Conservation (phyloP, 208 protist species). For the Wallacemonas sp. region DNA sequence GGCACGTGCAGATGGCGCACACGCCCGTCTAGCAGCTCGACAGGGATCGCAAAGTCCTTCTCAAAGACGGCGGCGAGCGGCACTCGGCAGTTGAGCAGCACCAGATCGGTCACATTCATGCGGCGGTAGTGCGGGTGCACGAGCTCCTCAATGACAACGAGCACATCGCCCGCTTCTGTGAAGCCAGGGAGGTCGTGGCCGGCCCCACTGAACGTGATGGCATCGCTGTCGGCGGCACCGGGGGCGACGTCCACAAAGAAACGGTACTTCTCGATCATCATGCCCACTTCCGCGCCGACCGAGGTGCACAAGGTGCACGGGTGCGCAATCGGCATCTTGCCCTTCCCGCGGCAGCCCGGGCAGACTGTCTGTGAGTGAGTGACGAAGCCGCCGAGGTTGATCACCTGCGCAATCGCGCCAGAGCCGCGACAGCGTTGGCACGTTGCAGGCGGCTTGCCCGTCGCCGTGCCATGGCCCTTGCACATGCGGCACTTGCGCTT, state of each 20-base stretch:
- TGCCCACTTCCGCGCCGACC: conserved; percentile 89
- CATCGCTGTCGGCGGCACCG: conserved; percentile 94
- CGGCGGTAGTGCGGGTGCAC: conserved; percentile 93
- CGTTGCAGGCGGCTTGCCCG: conserved; percentile 35
- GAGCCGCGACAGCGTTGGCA: conserved; percentile 89
- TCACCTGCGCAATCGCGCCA: conserved; percentile 69
- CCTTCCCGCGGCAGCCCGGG: conserved; percentile 78
- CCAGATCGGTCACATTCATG: conserved; percentile 86
- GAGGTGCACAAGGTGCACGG: conserved; percentile 51
- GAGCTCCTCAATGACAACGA: conserved; percentile 96
- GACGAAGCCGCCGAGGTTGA: conserved; percentile 90
- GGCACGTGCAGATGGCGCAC: conserved; percentile 70
- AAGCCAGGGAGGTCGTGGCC: conserved; percentile 92
- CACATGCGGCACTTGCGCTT: conserved; percentile 70
- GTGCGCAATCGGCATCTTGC: conserved; percentile 20
- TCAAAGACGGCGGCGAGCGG: conserved; percentile 86
- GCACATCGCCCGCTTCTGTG: conserved; percentile 94
- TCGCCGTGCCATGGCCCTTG: conserved; percentile 51
- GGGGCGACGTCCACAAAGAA: conserved; percentile 94
- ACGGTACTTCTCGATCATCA: conserved; percentile 86
- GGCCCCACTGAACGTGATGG: conserved; percentile 93
- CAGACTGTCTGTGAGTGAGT: conserved; percentile 86
- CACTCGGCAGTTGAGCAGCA: conserved; percentile 80
- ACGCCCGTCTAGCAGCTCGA: conserved; percentile 90
- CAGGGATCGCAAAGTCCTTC: conserved; percentile 63